Base-by-base conservation (phyloP, 176 grass and related monocot genomes). In the Carex kokanica region DNA sequence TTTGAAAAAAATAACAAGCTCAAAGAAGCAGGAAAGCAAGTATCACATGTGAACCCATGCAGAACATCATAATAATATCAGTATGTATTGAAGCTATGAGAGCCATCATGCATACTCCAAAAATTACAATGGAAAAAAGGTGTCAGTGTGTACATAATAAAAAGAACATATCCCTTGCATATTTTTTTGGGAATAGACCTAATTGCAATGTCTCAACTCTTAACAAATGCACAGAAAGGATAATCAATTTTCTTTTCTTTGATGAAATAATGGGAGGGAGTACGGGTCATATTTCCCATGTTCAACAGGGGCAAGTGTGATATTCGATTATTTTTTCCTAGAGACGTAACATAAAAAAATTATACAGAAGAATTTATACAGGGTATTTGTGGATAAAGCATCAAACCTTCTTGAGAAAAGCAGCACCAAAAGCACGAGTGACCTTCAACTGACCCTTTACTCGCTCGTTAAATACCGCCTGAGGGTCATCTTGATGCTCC, bases 361-460 rank as follows among this genome's bases (percentile, higher is more conserved):
- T 49, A 74, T 60, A 84, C 53, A 54, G 64, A 18, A 63, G 31
- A 81, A 81, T 43, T 62, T 63, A 63, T 52, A 10, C 24, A 68
- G 9, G 23, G 14, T 43, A 29, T 27, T 25, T 60, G 13, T 47
- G 29, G 21, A 67, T 82, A 29, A 43, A 67, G 8, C 6, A 51
- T 29, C 60, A 65, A 84, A 97, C 94, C 94, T 97, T 93, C 78
- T 97, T 97, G 59, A 97, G 89, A 91, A 97, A 97, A 21, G 84
- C 89, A 29, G 94, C 91, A 83, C 94, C 94, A 97, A 97, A 97
- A 85, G 94, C 94, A 85, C 91, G 89, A 60, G 91, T 97, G 83
- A 97, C 91, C 81, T 97, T 97, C 88, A 97, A 67, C 45, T 97
- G 94, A 47, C 94, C 94, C 66, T 97, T 97, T 66, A 97, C 94